Evolutionary conservation across 2,329 filamentous ascomycete species (phyloP), one percentile per base, ranked within the genome.

Genomic region (Rhinocladiella similis): DNA sequence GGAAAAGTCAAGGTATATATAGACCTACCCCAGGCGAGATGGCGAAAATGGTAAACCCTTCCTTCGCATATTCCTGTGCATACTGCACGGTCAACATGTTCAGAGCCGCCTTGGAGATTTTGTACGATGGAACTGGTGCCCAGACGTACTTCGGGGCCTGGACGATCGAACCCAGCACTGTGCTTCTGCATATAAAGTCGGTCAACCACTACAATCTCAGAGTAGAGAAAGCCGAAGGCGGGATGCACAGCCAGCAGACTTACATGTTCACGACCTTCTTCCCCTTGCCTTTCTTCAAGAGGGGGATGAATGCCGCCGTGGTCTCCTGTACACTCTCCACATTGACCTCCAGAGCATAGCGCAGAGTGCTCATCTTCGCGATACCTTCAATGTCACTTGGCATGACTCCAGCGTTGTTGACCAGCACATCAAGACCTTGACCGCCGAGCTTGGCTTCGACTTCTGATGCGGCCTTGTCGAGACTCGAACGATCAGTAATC

Each of bases 31-130:
- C 79, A 5, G 79, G 79, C 19, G 66, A 72, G 3, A 80, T 41
- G 0, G 70, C 67, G 9, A 78, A 53, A 48, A 79, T 67, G 0
- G 70, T 75, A 57, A 79, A 79, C 1, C 75, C 76, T 22, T 75
- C 68, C 5, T 71, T 57, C 1, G 59, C 69, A 42, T 72, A 71
- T 0, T 68, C 64, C 5, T 68, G 49, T 0, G 75, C 70, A 46
- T 74, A 79, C 57, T 77, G 76, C 0, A 74, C 69, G 1, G 76
- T 80, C 35, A 81, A 62, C 67, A 75, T 75, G 56, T 79, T 78
- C 57, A 80, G 53, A 0, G 77, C 77, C 0, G 78, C 72, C 59
- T 81, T 81, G 14, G 74, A 72, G 60, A 80, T 70, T 57, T 77
- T 72, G 69, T 76, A 76, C 1, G 72, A 69, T 1, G 74, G 74